phyloP scores from a whole-genome alignment of 768 basidiomycete genomes.

The Mycena indigotica region DNA sequence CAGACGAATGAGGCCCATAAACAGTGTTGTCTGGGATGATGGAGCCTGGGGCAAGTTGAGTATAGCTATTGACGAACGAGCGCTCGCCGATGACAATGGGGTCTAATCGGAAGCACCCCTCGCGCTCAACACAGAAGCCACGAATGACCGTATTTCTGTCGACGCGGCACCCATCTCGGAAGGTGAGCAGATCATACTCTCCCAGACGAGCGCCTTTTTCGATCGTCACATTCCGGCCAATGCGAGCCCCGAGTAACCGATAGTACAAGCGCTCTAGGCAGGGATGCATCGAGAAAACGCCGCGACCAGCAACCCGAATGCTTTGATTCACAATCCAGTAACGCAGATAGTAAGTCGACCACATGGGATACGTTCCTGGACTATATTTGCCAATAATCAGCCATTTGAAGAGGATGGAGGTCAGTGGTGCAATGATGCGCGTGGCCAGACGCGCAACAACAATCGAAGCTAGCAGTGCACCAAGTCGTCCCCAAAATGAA shows the following conservation, averaged over 20 bases:
- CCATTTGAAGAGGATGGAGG: slow-evolving; percentile 49
- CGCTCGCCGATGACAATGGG: slow-evolving; percentile 39
- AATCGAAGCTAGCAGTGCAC: slow-evolving; percentile 38
- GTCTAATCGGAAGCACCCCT: slow-evolving; percentile 46
- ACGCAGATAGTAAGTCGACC: slow-evolving; percentile 21
- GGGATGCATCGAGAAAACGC: slow-evolving; percentile 44
- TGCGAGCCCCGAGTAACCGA: slow-evolving; percentile 46
- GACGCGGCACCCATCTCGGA: slow-evolving; percentile 47
- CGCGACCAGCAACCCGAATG: slow-evolving; percentile 37
- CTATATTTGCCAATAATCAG: slow-evolving; percentile 46
- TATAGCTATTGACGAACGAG: slow-evolving; percentile 46
- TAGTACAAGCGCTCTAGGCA: slow-evolving; percentile 43
- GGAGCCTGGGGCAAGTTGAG: slow-evolving; percentile 46
- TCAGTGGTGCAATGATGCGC: slow-evolving; percentile 40
- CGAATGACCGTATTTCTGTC: slow-evolving; percentile 40
- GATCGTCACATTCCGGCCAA: slow-evolving; percentile 44
- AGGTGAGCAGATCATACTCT: slow-evolving; percentile 47
- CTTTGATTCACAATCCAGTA: slow-evolving; percentile 21
- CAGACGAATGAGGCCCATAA: slow-evolving; percentile 51
- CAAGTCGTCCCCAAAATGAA: slow-evolving; percentile 38
- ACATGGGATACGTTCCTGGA: slow-evolving; percentile 40
- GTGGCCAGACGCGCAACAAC: slow-evolving; percentile 35
- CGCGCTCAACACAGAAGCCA: slow-evolving; percentile 48
- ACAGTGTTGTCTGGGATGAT: slow-evolving; percentile 38
- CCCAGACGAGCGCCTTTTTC: slow-evolving; percentile 41